Evolutionary conservation across 495 filamentous ascomycete species (phyloP), one percentile per base, ranked within the genome.

Genomic region (Tirmania nivea): DNA sequence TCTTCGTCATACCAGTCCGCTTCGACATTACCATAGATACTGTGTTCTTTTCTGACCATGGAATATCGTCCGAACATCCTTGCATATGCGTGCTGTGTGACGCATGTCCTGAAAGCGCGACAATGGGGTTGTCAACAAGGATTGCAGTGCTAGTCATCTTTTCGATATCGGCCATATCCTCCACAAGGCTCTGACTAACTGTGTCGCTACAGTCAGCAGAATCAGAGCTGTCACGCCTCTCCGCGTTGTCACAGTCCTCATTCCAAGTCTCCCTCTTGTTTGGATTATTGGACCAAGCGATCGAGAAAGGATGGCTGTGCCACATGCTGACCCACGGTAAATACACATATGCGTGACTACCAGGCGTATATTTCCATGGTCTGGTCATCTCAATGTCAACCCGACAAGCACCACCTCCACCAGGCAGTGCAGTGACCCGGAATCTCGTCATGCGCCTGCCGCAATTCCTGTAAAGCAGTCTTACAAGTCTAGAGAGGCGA

Each of bases 231-330:
- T 14, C 12, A 19, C 14, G 39, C 39, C 39, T 45, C 14, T 45
- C 39, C 12, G 17, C 17, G 8, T 4, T 1, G 14, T 16, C n/a
- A 31, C 21, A n/a, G 5, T 50, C 5, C n/a, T 47, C 25, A 39
- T 10, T 48, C 47, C 54, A 57, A 35, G 25, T 14, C 34, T 34
- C 20, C 57, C 36, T 7, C 14, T 14, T 8, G 16, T 19, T 25
- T 54, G 49, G 35, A 57, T 55, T 11, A 50, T 56, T 31, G 61
- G 77, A 78, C 88, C 89, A 96, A 54, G 83, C 87, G 51, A 96
- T 74, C 31, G 87, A 90, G 69, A 97, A 96, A 3, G 90, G 90
- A 65, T 97, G 90, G 45, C 77, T 85, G 57, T 85, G 86, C 83
- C 83, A 92, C 57, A 75, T 73, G 45, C 77, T 82, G 56, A 93